Conservation (phyloP, 345 rosid species). For the Salix brachista region DNA sequence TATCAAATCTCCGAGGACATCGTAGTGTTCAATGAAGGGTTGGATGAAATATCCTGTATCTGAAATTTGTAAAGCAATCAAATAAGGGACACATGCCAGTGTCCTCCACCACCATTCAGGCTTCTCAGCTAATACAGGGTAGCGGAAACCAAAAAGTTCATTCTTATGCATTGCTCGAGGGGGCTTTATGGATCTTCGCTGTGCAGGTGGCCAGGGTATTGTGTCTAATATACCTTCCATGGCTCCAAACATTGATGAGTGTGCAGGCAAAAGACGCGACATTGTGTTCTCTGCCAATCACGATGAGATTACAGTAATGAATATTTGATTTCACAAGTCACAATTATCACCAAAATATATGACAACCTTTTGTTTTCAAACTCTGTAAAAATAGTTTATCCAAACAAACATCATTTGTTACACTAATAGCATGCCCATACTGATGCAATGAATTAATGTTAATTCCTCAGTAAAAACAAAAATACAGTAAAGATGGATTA, state of each 20-base stretch:
- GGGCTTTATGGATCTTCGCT: neutral
- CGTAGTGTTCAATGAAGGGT: too few species aligned
- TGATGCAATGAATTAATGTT: neutral
- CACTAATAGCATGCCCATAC: neutral
- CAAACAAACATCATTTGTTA: neutral
- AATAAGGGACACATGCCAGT: slow-evolving; percentile 62
- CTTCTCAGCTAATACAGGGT: slow-evolving; percentile 44
- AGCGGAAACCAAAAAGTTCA: slow-evolving; percentile 39
- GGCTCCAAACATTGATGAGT: slow-evolving; percentile 14
- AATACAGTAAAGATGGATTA: neutral
- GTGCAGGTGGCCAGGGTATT: neutral
- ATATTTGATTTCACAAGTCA: neutral
- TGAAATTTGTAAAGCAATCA: slow-evolving; percentile 73
- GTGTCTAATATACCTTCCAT: neutral
- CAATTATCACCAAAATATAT: neutral
- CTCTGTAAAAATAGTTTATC: neutral
- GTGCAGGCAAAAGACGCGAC: neutral
- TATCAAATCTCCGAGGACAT: slow-evolving; percentile 48
- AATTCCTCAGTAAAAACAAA: neutral
- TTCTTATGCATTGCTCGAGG: slow-evolving; percentile 29
- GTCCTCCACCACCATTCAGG: slow-evolving; percentile 92
- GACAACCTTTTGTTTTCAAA: neutral
- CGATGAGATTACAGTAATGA: neutral
- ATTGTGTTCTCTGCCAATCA: slow-evolving; percentile 15
- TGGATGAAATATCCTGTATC: slow-evolving; percentile 59